Evolutionary conservation across 2,329 filamentous ascomycete genomes (phyloP).

Genomic region (Arthroderma uncinatum): DNA sequence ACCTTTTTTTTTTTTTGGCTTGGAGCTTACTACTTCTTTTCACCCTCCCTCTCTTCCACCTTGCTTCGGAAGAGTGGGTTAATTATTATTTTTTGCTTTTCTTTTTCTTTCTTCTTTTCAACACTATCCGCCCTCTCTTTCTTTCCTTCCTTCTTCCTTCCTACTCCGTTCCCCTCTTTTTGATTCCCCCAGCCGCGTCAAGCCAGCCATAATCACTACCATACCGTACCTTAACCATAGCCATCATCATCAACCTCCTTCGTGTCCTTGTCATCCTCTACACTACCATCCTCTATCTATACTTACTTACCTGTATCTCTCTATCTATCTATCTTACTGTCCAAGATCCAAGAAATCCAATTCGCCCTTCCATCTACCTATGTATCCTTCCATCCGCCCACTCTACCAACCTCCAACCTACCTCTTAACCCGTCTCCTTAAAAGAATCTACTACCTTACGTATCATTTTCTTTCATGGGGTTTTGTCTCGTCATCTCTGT

Average conservation of each 20-base stretch:
- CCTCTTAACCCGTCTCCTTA: too few species aligned
- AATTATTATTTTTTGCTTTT: neutral
- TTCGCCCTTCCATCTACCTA: neutral
- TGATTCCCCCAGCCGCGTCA: neutral
- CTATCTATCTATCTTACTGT: constrained; percentile 6
- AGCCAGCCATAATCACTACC: neutral
- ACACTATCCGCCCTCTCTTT: too few species aligned
- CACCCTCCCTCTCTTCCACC: neutral
- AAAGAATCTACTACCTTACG: too few species aligned
- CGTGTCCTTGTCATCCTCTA: neutral
- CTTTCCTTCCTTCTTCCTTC: neutral
- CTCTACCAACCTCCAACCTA: too few species aligned
- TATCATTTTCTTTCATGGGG: constrained; percentile 9
- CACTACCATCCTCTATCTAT: constrained; percentile 6
- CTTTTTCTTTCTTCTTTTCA: neutral
- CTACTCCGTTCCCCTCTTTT: neutral
- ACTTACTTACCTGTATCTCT: neutral
- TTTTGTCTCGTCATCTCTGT: constrained; percentile 6
- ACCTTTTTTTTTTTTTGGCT: neutral
- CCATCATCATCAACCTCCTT: neutral
- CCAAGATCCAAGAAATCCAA: neutral
- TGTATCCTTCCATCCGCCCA: too few species aligned
- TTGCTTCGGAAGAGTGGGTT: neutral
- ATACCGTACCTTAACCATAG: neutral
- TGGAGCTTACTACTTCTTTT: neutral